Conservation (phyloP, 179 eudicot species). For the Amaranthus tricolor region DNA sequence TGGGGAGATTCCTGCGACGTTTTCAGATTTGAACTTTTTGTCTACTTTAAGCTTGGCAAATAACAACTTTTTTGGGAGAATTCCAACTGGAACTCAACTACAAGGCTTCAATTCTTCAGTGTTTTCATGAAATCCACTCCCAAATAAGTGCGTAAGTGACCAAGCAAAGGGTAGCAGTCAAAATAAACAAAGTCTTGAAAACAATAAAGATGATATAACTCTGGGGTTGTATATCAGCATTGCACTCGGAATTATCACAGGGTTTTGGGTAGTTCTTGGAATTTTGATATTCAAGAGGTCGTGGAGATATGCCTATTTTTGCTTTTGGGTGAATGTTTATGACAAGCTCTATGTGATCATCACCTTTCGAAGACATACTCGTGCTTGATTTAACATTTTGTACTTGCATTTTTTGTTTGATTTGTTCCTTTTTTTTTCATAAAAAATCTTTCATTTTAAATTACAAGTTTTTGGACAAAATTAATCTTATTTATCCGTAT, state of each 20-base stretch:
- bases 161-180: neutral
- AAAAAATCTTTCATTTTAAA: too few species aligned
- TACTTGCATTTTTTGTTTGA: too few species aligned
- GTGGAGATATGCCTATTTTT: conserved; percentile 28
- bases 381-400: conserved; percentile 4
- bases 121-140: conserved; percentile 39
- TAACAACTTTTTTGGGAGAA: conserved; percentile 39
- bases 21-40: conserved; percentile 23
- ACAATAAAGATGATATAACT: neutral
- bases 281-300: conserved; percentile 19
- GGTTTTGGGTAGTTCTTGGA: conserved; percentile 24
- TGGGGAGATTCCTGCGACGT: conserved; percentile 34
- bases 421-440: too few species aligned
- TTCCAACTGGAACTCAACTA: conserved; percentile 45
- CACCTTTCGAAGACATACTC: neutral
- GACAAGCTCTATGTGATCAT: conserved; percentile 21
- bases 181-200: neutral
- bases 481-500: too few species aligned
- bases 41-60: conserved; percentile 34
- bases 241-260: conserved; percentile 22
- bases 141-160: conserved; percentile 6
- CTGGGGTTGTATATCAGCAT: conserved; percentile 23
- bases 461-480: too few species aligned
- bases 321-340: conserved; percentile 14
- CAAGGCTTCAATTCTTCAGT: conserved; percentile 31